These are phyloP conservation scores for Hyphopichia buzzinii DNA, from an alignment of 1,139 yeast species.

Conservation along the genomic window DNA sequence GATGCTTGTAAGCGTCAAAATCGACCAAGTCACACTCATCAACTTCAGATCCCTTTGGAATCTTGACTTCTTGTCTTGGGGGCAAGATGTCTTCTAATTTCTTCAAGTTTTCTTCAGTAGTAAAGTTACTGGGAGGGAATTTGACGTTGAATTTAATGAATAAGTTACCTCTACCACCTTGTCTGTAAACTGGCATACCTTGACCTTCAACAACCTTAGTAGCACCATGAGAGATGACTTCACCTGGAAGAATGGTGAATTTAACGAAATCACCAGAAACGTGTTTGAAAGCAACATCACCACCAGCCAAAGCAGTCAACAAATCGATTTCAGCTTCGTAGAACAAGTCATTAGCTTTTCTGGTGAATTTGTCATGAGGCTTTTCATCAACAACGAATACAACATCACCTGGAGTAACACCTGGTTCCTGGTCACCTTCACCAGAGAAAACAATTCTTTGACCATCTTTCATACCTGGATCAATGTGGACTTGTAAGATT, in stretches of 20 bases:
- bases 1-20: constrained; percentile 61
- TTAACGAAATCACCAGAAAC: constrained; percentile 86
- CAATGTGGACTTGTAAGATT: constrained; percentile 89
- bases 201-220: constrained; percentile 83
- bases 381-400: constrained; percentile 87
- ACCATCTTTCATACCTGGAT: constrained; percentile 97
- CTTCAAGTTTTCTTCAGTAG: constrained; percentile 65
- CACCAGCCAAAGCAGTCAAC: constrained; percentile 95
- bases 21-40: constrained; percentile 82
- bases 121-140: constrained; percentile 66
- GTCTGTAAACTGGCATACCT: constrained; percentile 91
- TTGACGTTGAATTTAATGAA: constrained; percentile 68
- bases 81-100: constrained; percentile 66
- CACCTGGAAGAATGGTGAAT: constrained; percentile 84
- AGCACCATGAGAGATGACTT: constrained; percentile 82
- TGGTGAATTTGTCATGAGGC: constrained; percentile 74
- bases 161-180: constrained; percentile 73
- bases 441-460: constrained; percentile 89
- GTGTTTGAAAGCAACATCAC: constrained; percentile 82
- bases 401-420: constrained; percentile 94
- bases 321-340: constrained; percentile 87
- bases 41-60: constrained; percentile 64
- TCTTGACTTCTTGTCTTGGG: constrained; percentile 50
- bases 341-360: constrained; percentile 87
- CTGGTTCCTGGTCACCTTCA: constrained; percentile 98